A percentile compares a stretch with the other conserved stretches of the same genome.
Evolutionary conservation across 2,329 filamentous ascomycete species (phyloP).

Genomic region (Aspergillus costaricaensis): DNA sequence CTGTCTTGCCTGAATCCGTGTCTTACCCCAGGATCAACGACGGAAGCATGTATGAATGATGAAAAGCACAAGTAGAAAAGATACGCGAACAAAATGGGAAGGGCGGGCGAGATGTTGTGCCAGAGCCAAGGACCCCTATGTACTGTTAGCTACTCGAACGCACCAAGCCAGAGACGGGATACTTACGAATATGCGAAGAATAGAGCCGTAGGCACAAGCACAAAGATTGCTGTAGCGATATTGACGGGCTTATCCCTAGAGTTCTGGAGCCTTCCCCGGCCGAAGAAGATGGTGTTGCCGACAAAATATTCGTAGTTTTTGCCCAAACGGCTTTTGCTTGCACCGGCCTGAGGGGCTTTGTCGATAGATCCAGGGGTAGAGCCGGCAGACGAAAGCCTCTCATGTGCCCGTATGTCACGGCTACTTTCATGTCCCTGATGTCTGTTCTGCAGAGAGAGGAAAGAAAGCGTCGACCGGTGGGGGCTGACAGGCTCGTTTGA

Average conservation of each 20-base stretch:
- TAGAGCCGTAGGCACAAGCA: conserved; percentile 75
- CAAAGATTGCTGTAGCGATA: conserved; percentile 76
- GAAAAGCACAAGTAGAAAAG: conserved; percentile 88
- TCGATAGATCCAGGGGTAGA: conserved; percentile 69
- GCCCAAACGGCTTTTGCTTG: conserved; percentile 53
- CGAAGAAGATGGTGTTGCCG: conserved; percentile 88
- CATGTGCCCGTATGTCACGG: conserved; percentile 66
- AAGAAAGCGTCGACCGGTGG: conserved; percentile 72
- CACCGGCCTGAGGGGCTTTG: conserved; percentile 42
- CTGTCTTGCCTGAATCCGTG: neutral
- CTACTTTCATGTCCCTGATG: conserved; percentile 52
- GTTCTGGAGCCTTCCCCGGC: conserved; percentile 84
- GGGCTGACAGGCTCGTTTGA: conserved; percentile 59
- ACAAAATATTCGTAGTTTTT: conserved; percentile 90
- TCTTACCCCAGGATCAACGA: conserved; percentile 88
- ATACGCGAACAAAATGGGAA: conserved; percentile 89
- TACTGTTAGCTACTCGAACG: conserved; percentile 12
- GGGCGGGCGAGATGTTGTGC: conserved; percentile 80
- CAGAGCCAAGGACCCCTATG: conserved; percentile 75
- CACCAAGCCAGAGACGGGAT: neutral
- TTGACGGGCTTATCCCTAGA: conserved; percentile 86
- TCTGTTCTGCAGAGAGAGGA: conserved; percentile 64
- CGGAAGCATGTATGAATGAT: conserved; percentile 90
- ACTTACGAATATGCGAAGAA: conserved; percentile 77
- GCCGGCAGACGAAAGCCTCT: conserved; percentile 79